These are phyloP conservation scores for Botrytis galanthina DNA, from an alignment of 2,329 filamentous ascomycete genomes.

Conservation along the genomic window DNA sequence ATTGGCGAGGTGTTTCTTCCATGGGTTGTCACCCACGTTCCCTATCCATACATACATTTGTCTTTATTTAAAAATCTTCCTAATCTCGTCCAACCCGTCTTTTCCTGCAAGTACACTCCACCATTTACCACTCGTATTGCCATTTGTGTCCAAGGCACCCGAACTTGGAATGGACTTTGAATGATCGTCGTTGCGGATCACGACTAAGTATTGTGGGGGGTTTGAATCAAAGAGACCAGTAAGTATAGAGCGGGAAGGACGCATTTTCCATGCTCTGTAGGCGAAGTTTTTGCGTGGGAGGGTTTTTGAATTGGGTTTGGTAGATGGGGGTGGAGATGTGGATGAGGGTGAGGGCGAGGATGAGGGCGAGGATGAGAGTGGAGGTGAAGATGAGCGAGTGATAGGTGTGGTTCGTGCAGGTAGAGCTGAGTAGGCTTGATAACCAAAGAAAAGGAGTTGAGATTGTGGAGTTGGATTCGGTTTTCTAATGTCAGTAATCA, in stretches of 20 bases:
- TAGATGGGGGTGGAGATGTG: background rate
- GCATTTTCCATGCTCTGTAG: conserved; percentile 2
- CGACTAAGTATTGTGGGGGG: background rate
- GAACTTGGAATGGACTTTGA: background rate
- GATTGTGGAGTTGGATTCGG: background rate
- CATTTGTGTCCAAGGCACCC: background rate
- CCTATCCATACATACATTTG: background rate
- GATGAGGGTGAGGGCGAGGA: background rate
- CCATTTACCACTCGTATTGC: background rate
- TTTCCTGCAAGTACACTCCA: background rate
- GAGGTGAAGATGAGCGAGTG: background rate
- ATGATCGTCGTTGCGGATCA: background rate
- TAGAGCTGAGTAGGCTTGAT: background rate
- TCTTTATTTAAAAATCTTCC: background rate
- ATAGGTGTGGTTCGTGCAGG: too few species aligned
- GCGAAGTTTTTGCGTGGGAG: background rate
- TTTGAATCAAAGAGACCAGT: background rate
- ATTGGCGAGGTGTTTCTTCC: background rate
- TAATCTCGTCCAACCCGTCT: background rate
- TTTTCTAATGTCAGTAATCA: background rate
- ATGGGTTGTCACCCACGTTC: background rate
- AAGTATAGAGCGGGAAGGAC: background rate
- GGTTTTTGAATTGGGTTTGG: accelerated
- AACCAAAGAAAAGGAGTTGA: background rate
- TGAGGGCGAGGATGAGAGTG: background rate